Base-by-base conservation (phyloP, 257 asterid genomes). In the Plectranthus barbatus region DNA sequence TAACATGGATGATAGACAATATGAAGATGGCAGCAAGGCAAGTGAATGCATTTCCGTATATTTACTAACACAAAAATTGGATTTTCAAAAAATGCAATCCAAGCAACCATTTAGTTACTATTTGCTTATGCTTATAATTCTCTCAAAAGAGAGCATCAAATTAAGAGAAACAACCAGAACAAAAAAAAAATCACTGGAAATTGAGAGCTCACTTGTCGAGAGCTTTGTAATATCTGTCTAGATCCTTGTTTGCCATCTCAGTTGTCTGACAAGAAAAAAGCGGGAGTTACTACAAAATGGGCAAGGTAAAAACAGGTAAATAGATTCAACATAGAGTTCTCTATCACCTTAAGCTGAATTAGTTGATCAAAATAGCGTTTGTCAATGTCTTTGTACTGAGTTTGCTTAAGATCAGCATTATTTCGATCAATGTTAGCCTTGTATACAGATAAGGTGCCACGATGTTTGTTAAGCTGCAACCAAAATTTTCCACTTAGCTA, bases 171-270 rank as follows among this genome's bases (percentile, higher is more conserved):
- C 33, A 14, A 34, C 37, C 37, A 23, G 18, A 23, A 31, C 17
- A 48, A 41, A 55, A 40, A 31, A 9, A 23, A 55, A 60, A 41
- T 7, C 33, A 37, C 6, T 23, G 58, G 70, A 58, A 17, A 58
- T 44, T 33, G 48, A 65, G 68, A 45, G 69, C 97, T 92, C 67
- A 88, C 97, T 89, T 92, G 78, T 92, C 99, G 67, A 92, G 95
- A 45, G 99, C 99, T 70, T 77, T 85, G 73, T 89, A 86, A 74
- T 92, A 92, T 83, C 91, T 82, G 77, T 92, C 98, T 19, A 92
- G 87, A 73, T 93, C 99, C 90, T 93, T 93, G 79, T 90, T 93
- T 75, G 99, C 99, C 99, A 93, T 93, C 87, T 93, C 99, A 59
- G 96, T 87, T 23, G 96, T 90, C 99, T 93, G 86, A 45, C 67